Evolutionary conservation across 345 rosid species (phyloP), one percentile per base, ranked within the genome.

Genomic region (Hirschfeldia incana): DNA sequence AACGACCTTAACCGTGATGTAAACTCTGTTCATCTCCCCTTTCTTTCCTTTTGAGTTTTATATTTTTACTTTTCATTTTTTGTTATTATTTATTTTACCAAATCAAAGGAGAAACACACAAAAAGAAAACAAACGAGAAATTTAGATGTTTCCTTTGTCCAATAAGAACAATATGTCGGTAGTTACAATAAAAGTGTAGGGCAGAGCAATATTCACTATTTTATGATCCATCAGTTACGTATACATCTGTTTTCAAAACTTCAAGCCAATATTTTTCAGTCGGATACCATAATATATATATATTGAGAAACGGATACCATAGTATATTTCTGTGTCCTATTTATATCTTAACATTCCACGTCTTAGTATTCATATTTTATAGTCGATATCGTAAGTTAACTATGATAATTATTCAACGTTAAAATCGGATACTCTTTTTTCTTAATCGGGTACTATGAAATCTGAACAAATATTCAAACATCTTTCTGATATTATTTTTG

Each of bases 101-200:
- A 58, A 57, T 57, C n/a, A 55, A 55, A 36, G 29, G 44, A 51
- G 27, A 58, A 71, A 12, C 16, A 44, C 34, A 9, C 29, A 78
- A 67, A 78, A 73, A 66, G 53, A 15, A 61, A 59, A 30, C 60
- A 65, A 59, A 53, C 11, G 69, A 73, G 32, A 73, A 29, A 37
- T 51, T 55, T 68, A 60, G 16, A 68, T 67, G 72, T 63, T 69
- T 75, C 82, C 74, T 59, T 4, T 67, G 65, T 67, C 74, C 67
- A 69, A 75, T 69, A 53, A 62, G 76, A 80, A 80, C 78, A 69
- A 39, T 64, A 39, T 80, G 80, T 80, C 83, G 79, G 83, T 69
- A 12, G 76, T 74, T 80, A 64, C 55, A 17, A 80, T 33, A 63
- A 73, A 67, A 67, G 7, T 49, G 82, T 74, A 67, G 82, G 82